These are phyloP conservation scores for Corinectria fuckeliana DNA, from an alignment of 2,329 filamentous ascomycete genomes.

Conservation along the genomic window DNA sequence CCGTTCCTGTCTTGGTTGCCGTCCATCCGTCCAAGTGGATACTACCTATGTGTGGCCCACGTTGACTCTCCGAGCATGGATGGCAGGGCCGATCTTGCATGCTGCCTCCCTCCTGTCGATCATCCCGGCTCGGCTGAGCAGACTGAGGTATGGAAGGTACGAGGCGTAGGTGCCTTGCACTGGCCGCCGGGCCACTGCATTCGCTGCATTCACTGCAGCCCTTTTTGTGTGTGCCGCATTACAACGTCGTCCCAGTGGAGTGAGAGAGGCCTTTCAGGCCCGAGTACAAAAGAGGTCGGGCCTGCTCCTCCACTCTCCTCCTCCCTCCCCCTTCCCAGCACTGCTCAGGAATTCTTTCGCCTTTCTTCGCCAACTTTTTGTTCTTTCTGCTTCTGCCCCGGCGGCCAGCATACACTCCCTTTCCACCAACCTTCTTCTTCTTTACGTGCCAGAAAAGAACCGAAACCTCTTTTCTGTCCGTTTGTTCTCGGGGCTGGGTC, in stretches of 20 bases:
- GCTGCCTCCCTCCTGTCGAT: slow-evolving; percentile 12
- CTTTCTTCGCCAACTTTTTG: slow-evolving; percentile 24
- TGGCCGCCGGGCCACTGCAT: slow-evolving; percentile 2
- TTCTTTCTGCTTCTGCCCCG: slow-evolving; percentile 20
- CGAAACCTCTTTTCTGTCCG: not conserved
- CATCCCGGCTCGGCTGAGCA: not conserved
- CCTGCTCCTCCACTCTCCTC: slow-evolving; percentile 20
- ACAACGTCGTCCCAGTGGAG: too few species aligned
- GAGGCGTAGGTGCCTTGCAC: too few species aligned
- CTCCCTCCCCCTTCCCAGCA: slow-evolving; percentile 27
- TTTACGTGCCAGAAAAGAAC: not conserved
- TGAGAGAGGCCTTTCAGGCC: too few species aligned
- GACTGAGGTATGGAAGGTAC: too few species aligned
- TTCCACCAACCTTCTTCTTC: not conserved
- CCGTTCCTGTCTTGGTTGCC: not conserved
- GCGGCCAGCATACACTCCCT: slow-evolving; percentile 16
- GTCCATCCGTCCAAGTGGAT: not conserved
- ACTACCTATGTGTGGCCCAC: too few species aligned
- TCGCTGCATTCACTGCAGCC: too few species aligned
- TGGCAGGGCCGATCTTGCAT: slow-evolving; percentile 17
- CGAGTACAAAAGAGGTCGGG: slow-evolving; percentile 29
- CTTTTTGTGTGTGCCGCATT: not conserved
- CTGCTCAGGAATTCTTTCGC: slow-evolving; percentile 32
- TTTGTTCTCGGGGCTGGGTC: slow-evolving; percentile 10
- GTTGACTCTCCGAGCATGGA: not conserved